Percentiles rank a stretch among this genome's conserved stretches.
phyloP scores from a whole-genome alignment of 768 basidiomycete genomes.

The Chalciporus pseudorubinellus region DNA sequence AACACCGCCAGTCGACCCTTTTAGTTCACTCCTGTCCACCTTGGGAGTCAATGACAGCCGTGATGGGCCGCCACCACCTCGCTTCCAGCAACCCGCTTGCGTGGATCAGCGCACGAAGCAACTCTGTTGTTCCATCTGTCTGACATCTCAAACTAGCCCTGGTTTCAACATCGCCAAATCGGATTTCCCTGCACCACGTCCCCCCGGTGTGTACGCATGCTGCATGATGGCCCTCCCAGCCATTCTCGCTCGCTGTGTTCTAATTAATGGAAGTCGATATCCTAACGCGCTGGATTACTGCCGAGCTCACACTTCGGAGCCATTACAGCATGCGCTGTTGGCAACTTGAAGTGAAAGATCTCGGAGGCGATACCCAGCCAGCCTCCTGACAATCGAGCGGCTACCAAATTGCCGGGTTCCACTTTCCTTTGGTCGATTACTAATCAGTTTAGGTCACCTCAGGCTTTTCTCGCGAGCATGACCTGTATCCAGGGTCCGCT shows the following conservation, averaged over 20 bases:
- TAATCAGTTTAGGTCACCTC: constrained; percentile 25
- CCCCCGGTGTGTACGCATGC: neutral
- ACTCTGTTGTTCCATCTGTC: constrained; percentile 2
- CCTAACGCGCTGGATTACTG: constrained; percentile 21
- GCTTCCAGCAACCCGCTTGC: constrained; percentile 2
- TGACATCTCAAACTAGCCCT: too few species aligned
- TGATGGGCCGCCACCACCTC: neutral
- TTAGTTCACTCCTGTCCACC: constrained; percentile 14
- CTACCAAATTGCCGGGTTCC: constrained; percentile 30
- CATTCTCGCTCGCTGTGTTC: constrained; percentile 14
- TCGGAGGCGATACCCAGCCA: constrained; percentile 32
- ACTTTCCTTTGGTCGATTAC: constrained; percentile 29
- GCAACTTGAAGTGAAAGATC: constrained; percentile 31
- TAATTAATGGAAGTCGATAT: constrained; percentile 16
- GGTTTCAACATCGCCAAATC: neutral
- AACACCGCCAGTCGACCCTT: constrained; percentile 22
- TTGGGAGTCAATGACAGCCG: neutral
- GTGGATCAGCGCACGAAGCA: constrained; percentile 30
- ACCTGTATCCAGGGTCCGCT: constrained; percentile 34
- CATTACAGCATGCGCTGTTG: constrained; percentile 32
- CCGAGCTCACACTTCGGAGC: constrained; percentile 28
- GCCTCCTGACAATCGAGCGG: constrained; percentile 34
- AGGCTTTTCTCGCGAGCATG: constrained; percentile 26
- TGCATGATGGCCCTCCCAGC: neutral
- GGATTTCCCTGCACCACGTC: neutral